Conservation (phyloP, 345 rosid genomes). For the Lepidium aucheri region DNA sequence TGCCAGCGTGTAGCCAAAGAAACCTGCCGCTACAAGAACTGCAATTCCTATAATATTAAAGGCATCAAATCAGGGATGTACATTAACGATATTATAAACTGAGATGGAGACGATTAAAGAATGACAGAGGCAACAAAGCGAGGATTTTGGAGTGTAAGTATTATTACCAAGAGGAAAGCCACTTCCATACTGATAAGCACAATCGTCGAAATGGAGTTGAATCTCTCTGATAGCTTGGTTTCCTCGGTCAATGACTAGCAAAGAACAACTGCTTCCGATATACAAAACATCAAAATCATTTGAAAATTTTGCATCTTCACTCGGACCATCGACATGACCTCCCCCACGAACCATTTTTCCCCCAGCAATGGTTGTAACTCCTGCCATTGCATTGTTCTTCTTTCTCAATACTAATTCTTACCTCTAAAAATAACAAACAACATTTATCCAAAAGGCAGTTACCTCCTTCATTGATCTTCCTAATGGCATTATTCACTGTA, state of each 20-base stretch:
- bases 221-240: slow-evolving; percentile 90
- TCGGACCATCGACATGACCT: slow-evolving; percentile 94
- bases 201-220: slow-evolving; percentile 93
- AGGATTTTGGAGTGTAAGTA: background rate
- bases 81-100: background rate
- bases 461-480: slow-evolving; percentile 91
- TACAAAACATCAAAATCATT: slow-evolving; percentile 92
- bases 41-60: slow-evolving; percentile 51
- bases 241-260: slow-evolving; percentile 90
- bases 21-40: slow-evolving; percentile 80
- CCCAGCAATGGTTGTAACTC: slow-evolving; percentile 91
- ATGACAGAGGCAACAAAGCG: background rate
- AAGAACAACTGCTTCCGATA: slow-evolving; percentile 90
- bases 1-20: slow-evolving; percentile 93
- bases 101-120: background rate
- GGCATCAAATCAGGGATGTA: background rate
- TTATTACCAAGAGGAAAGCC: slow-evolving; percentile 83
- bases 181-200: slow-evolving; percentile 88
- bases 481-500: slow-evolving; percentile 76
- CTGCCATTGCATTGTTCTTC: slow-evolving; percentile 29
- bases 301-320: slow-evolving; percentile 90
- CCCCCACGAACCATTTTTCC: slow-evolving; percentile 76
- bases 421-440: background rate
- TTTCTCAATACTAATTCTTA: background rate
- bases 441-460: background rate